Evolutionary conservation across 108 stramenopile species (phyloP), one percentile per base, ranked within the genome.

Genomic region (Fistulifera pelliculosa): DNA sequence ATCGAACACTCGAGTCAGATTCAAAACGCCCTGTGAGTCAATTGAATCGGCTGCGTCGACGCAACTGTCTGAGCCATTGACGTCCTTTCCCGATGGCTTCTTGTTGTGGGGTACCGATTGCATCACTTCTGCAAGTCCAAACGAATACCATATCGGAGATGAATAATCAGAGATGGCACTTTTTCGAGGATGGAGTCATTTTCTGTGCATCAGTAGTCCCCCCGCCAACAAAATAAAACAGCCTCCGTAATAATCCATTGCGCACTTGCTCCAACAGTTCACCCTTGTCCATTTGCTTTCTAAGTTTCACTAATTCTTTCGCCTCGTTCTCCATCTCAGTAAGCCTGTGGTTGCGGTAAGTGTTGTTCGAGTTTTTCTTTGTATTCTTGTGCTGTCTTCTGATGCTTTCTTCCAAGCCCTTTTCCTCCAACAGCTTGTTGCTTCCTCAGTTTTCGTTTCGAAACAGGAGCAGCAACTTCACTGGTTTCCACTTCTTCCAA

Each of bases 141-240:
- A 57, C 22, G 41, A 42, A 22, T 22, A 38, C 56, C 56, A 57
- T 1, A 17, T 44, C 2, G 56, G 56, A 43, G 35, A 54, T 17
- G n/a, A 19, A 54, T 16, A 15, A 4, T 39, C 19, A 16, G 25
- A 27, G 3, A 26, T 22, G 6, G 5, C n/a, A 16, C 38, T 35
- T 38, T 38, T 47, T 7, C 27, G 63, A 53, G 2, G 19, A 17
- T 21, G 57, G 38, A 23, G n/a, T 13, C 27, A 8, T 35, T 35
- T 35, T 35, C 3, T 6, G 31, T 8, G 8, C 8, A 15, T 73
- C 72, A 39, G 85, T 91, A 17, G 80, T 85, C 13, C 90, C 90
- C 38, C 90, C 90, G 11, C 90, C 90, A 2, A 75, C 75, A 25
- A 86, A 78, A 54, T 84, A 85, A 40, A 87, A 52, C 28, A 91